Base-by-base conservation (phyloP, 2,329 filamentous ascomycete species). In the Bipolaris cookei region DNA sequence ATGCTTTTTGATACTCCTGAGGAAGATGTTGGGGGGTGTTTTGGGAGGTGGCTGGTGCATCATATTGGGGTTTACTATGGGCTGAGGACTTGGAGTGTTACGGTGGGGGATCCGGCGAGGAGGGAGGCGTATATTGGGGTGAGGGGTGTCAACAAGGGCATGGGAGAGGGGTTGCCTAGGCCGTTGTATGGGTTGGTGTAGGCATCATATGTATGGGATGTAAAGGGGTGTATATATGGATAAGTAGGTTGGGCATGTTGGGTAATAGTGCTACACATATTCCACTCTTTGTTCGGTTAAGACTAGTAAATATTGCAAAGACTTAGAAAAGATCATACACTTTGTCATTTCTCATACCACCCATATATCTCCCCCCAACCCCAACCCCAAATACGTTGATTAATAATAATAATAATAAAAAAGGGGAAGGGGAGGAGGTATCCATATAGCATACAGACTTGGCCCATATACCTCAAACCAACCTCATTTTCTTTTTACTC, bases 1-100 rank as follows among this genome's bases (percentile, higher is more conserved):
- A 82, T 96, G 79, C 84, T 98, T 7, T 92, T 96, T 74, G 91
- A 97, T 76, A 89, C 88, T 43, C 80, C 89, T 32, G 90, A 87
- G 14, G 87, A 90, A 54, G 92, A 93, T 68, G 87, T 88, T 58
- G 85, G 87, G 6, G 90, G 90, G 47, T 86, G 89, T 3, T 97
- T 97, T 80, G 92, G 91, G 65, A 90, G 94, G 62, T 98, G 93
- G 90, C 85, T 98, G 51, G 91, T 96, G 1, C 93, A 98, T 77
- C 90, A 91, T 56, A 93, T 98, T 62, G 94, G 91, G 8, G 86
- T 89, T 38, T 98, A 98, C 76, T 98, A 98, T 73, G 93, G 92
- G 42, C 83, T 97, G 54, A 85, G 88, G 59, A 97, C 93, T 18
- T 92, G 88, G 80, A 93, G 90, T 4, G 86, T 94, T 58, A 90